Evolutionary conservation across 768 basidiomycete genomes (phyloP).

Genomic region (Dacryopinax primogenitus): DNA sequence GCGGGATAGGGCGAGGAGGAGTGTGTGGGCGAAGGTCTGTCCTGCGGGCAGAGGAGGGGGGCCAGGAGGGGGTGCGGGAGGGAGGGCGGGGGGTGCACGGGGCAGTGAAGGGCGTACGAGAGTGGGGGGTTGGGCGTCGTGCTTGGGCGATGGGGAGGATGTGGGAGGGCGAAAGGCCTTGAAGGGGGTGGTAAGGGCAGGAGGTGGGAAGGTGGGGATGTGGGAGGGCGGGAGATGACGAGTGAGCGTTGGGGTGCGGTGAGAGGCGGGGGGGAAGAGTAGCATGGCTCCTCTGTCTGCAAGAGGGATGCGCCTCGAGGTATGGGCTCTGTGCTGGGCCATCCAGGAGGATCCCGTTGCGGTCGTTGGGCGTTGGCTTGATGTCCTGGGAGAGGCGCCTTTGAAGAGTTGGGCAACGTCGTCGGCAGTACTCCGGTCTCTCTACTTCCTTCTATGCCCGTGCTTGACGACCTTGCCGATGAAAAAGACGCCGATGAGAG

Average conservation of each 20-base stretch:
- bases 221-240: background rate
- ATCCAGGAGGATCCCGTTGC: background rate
- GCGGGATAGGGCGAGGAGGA: background rate
- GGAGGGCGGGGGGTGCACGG: background rate
- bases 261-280: background rate
- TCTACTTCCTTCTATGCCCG: no score
- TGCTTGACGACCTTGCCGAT: no score
- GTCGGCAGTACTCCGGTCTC: no score
- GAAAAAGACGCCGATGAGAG: no score
- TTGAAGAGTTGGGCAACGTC: no score
- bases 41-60: background rate
- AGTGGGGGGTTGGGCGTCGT: background rate
- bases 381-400: no score
- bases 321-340: background rate
- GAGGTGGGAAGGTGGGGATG: background rate
- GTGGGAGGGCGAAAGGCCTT: background rate
- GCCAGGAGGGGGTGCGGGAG: background rate
- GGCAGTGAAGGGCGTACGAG: background rate
- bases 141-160: background rate
- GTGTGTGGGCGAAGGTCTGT: background rate
- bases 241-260: background rate
- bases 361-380: no score
- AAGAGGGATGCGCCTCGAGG: background rate
- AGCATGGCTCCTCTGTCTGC: background rate
- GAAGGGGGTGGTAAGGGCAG: background rate